A percentile compares a stretch with the other conserved stretches of the same genome.
Conservation (phyloP, 2,329 filamentous ascomycete species). For the Aspergillus alliaceus region DNA sequence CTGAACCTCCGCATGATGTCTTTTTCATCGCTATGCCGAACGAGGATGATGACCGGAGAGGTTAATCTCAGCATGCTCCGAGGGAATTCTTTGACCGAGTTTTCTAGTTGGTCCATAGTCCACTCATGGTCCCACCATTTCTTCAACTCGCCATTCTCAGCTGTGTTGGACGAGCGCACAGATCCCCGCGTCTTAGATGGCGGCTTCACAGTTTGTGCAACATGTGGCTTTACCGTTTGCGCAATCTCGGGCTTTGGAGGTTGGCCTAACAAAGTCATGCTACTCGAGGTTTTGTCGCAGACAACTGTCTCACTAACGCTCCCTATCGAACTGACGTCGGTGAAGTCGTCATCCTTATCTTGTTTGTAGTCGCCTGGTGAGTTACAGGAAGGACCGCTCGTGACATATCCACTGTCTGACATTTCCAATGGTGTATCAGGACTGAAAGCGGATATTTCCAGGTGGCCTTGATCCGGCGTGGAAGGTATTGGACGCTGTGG, state of each 20-base stretch:
- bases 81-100: slow-evolving; percentile 37
- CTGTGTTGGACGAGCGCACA: slow-evolving; percentile 20
- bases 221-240: slow-evolving; percentile 23
- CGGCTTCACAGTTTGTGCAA: slow-evolving; percentile 15
- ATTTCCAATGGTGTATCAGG: slow-evolving; percentile 39
- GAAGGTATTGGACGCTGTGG: slow-evolving; percentile 30
- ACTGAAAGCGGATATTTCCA: slow-evolving; percentile 41
- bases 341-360: slow-evolving; percentile 30
- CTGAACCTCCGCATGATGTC: slow-evolving; percentile 34
- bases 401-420: slow-evolving; percentile 35
- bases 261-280: slow-evolving; percentile 11
- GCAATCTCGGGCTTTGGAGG: too few relatives aligned
- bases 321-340: slow-evolving; percentile 26
- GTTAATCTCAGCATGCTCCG: slow-evolving; percentile 36
- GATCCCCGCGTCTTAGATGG: slow-evolving; percentile 17
- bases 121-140: slow-evolving; percentile 42
- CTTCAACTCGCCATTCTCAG: slow-evolving; percentile 29
- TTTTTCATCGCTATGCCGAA: slow-evolving; percentile 39
- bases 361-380: slow-evolving; percentile 25
- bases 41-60: slow-evolving; percentile 40
- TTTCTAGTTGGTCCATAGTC: slow-evolving; percentile 40
- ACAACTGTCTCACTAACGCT: slow-evolving; percentile 27
- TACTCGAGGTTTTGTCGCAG: slow-evolving; percentile 17
- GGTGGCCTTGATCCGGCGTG: slow-evolving; percentile 35
- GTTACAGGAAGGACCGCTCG: slow-evolving; percentile 27